Conservation (phyloP, 495 filamentous ascomycete species). For the Penicillium paradoxum region DNA sequence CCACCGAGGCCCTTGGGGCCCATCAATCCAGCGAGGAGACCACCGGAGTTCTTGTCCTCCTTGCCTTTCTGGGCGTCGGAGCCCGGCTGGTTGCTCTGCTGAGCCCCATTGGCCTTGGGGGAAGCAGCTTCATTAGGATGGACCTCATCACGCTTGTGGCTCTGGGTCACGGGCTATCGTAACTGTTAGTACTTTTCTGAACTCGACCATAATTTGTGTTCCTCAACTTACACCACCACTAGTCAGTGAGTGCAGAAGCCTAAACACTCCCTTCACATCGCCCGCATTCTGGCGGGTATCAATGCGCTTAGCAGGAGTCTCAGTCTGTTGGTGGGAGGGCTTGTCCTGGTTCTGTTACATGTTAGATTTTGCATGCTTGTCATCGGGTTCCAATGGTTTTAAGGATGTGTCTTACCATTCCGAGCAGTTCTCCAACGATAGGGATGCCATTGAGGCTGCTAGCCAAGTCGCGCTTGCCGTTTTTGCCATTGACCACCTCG, state of each 20-base stretch:
- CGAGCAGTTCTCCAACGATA: slow-evolving; percentile 11
- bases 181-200: not conserved
- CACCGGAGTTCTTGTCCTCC: slow-evolving; percentile 6
- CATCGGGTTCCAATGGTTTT: not conserved
- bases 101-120: not conserved
- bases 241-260: slow-evolving; percentile 5
- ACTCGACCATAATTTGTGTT: not conserved
- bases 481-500: slow-evolving; percentile 6
- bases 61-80: not conserved
- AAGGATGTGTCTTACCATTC: not conserved
- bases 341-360: slow-evolving; percentile 2
- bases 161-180: slow-evolving; percentile 1
- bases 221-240: slow-evolving; percentile 1
- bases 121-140: not conserved
- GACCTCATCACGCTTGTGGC: slow-evolving; percentile 1
- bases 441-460: slow-evolving; percentile 11
- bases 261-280: slow-evolving; percentile 1
- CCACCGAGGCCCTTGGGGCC: slow-evolving; percentile 15
- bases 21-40: slow-evolving; percentile 9
- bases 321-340: not conserved
- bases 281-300: not conserved
- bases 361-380: not conserved
- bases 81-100: not conserved
- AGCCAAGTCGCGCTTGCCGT: slow-evolving; percentile 3
- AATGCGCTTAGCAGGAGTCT: not conserved